Percentiles rank a stretch among this genome's conserved stretches.
Evolutionary conservation across 225 moss, liverwort and hornwort genomes (phyloP).

Genomic region (Polytrichum commune): DNA sequence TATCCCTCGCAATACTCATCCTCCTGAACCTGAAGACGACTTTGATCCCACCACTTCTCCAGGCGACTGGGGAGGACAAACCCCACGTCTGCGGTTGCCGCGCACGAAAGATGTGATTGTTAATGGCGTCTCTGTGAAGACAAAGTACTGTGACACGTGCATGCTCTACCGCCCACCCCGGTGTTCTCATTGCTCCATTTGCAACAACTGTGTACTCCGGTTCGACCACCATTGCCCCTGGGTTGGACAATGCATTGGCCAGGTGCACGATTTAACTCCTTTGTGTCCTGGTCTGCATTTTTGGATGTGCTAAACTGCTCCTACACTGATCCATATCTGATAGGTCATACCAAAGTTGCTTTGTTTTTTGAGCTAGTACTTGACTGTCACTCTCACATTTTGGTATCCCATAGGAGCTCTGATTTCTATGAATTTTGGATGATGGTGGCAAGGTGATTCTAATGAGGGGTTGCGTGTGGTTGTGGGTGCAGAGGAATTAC

Average conservation of each 20-base stretch:
- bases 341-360: no score
- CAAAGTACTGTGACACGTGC: conserved; percentile 98
- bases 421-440: no score
- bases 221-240: conserved; percentile 99
- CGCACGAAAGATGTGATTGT: conserved; percentile 93
- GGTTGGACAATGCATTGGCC: conserved; percentile 99
- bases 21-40: conserved; percentile 94
- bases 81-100: conserved; percentile 72
- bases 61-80: conserved; percentile 77
- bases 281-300: no score
- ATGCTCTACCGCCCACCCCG: conserved; percentile 97
- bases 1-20: conserved; percentile 84
- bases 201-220: conserved; percentile 91
- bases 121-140: conserved; percentile 82
- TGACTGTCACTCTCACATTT: no score
- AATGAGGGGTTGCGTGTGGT: background rate
- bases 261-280: conserved; percentile 32
- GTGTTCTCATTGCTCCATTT: conserved; percentile 99
- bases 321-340: no score
- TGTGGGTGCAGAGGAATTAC: conserved; percentile 74
- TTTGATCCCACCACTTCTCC: conserved; percentile 67
- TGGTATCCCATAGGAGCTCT: no score
- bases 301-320: no score
- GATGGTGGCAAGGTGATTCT: no score
- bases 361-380: no score